Evolutionary conservation across 768 basidiomycete genomes (phyloP).

Genomic region (Russula ochroleuca): DNA sequence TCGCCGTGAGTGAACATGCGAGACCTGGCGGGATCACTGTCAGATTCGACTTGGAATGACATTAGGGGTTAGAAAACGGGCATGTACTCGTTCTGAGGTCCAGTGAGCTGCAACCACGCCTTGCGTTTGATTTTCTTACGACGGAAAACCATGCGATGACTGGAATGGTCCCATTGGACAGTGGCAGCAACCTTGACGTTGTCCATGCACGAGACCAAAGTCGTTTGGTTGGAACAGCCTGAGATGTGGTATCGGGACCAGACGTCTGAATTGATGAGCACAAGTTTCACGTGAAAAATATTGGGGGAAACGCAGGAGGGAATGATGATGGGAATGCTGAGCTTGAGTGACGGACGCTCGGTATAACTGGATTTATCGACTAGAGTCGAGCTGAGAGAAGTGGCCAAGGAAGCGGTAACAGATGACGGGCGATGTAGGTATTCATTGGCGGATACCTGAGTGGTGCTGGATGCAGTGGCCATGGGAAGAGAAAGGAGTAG

Average conservation of each 20-base stretch:
- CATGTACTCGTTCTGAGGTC: conserved; percentile 7
- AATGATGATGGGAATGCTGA: too few relatives aligned
- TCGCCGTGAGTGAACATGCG: conserved; percentile 9
- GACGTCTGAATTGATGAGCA: neutral
- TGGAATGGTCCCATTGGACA: conserved; percentile 12
- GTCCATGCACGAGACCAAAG: neutral
- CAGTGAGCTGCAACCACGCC: conserved; percentile 4
- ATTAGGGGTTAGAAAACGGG: too few relatives aligned
- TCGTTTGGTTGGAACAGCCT: conserved; percentile 6
- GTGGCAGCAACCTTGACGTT: conserved; percentile 10
- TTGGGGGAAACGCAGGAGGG: neutral
- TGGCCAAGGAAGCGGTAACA: too few relatives aligned
- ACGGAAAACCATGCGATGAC: conserved; percentile 9
- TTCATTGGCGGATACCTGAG: too few relatives aligned
- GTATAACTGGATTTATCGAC: too few relatives aligned
- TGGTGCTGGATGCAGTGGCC: too few relatives aligned
- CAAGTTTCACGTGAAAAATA: too few relatives aligned
- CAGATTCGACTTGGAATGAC: neutral
- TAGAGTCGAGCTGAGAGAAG: too few relatives aligned
- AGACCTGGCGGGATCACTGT: neutral
- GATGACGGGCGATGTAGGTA: too few relatives aligned
- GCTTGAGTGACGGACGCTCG: neutral
- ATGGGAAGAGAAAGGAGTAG: too few relatives aligned
- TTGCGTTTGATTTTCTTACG: conserved; percentile 8
- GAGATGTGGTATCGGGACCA: neutral